Percentiles rank a stretch among this genome's conserved stretches.
phyloP scores from a whole-genome alignment of 2,329 filamentous ascomycete genomes.

The Zasmidium angulare region DNA sequence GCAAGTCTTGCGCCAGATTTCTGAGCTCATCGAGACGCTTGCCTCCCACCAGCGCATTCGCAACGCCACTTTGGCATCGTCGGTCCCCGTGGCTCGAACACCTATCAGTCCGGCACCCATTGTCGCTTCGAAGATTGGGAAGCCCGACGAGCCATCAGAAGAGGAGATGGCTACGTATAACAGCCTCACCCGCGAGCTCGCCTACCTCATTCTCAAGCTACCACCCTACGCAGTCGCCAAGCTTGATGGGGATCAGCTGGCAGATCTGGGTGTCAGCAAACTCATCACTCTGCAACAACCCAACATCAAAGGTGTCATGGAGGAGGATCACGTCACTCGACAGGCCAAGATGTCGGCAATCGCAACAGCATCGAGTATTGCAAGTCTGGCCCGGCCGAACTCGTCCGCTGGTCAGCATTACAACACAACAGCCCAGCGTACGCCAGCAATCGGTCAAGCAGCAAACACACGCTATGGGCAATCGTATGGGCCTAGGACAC shows the following conservation, averaged over 20 bases:
- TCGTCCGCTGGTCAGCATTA: constrained; percentile 35
- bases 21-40: constrained; percentile 72
- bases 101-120: constrained; percentile 63
- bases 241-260: constrained; percentile 80
- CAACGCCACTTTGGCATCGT: constrained; percentile 62
- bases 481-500: constrained; percentile 27
- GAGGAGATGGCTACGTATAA: constrained; percentile 65
- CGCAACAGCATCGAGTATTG: constrained; percentile 32
- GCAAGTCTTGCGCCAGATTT: constrained; percentile 66
- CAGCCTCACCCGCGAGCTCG: constrained; percentile 71
- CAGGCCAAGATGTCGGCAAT: constrained; percentile 41
- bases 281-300: constrained; percentile 71
- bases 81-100: constrained; percentile 24
- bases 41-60: constrained; percentile 78
- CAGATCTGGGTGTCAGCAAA: constrained; percentile 77
- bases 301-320: constrained; percentile 76
- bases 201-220: constrained; percentile 69
- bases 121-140: constrained; percentile 55
- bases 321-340: constrained; percentile 68
- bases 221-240: constrained; percentile 86
- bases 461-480: constrained; percentile 37
- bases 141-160: constrained; percentile 63
- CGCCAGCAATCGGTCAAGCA: constrained; percentile 35
- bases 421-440: constrained; percentile 33
- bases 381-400: constrained; percentile 29